Evolutionary conservation across 2,329 filamentous ascomycete species (phyloP).

Genomic region (Leptographium radiaticola): DNA sequence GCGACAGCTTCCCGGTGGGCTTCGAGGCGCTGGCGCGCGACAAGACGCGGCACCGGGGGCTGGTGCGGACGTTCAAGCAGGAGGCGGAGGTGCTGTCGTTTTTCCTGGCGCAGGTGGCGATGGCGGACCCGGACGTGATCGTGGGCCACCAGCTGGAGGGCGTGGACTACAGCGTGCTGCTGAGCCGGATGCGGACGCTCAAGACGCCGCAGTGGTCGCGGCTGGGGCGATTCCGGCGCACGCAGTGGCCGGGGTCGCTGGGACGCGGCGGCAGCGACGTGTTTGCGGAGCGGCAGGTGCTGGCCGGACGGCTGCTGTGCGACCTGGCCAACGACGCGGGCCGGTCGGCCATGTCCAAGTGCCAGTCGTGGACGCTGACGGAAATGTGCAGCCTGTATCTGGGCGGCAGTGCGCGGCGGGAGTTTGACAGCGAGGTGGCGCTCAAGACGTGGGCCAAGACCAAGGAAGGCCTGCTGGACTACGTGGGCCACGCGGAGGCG

Average conservation of each 20-base stretch:
- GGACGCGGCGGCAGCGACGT: conserved; percentile 79
- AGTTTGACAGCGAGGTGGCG: conserved; percentile 79
- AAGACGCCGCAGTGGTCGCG: conserved; percentile 93
- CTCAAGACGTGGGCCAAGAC: conserved; percentile 77
- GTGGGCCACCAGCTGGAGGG: conserved; percentile 94
- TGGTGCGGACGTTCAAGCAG: conserved; percentile 68
- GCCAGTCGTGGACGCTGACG: conserved; percentile 93
- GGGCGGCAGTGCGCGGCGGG: conserved; percentile 49
- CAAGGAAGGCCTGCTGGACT: conserved; percentile 80
- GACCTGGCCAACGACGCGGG: conserved; percentile 93
- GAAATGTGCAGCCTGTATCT: conserved; percentile 96
- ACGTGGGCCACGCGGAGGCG: conserved; percentile 83
- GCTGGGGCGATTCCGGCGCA: conserved; percentile 72
- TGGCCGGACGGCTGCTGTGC: conserved; percentile 79
- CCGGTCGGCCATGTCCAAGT: conserved; percentile 94
- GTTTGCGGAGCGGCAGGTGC: conserved; percentile 82
- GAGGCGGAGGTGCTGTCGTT: conserved; percentile 77
- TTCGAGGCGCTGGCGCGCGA: conserved; percentile 67
- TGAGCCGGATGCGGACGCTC: conserved; percentile 76
- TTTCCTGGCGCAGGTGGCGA: conserved; percentile 78
- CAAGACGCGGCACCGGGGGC: conserved; percentile 50
- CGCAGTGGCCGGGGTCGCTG: conserved; percentile 77
- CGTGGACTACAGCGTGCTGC: conserved; percentile 82
- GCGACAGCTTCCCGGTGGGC: conserved; percentile 64
- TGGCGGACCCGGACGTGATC: conserved; percentile 84